Evolutionary conservation across 2,329 filamentous ascomycete species (phyloP), one percentile per base, ranked within the genome.

Genomic region (Bipolaris victoriae): DNA sequence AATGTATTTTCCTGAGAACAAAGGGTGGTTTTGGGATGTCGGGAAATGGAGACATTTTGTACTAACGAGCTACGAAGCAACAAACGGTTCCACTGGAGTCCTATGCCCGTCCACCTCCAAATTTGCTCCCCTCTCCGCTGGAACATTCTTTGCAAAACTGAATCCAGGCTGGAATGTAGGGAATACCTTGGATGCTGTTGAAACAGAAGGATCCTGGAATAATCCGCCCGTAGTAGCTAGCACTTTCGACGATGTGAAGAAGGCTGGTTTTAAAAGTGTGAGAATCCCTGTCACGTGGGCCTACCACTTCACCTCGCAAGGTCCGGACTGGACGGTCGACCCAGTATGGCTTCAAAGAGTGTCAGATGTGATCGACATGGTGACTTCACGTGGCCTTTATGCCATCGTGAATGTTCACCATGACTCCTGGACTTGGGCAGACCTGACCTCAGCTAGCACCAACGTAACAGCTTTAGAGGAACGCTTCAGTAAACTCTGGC

Each of bases 111-210:
- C 65, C 2, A 70, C 71, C 1, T 77, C 77, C 1, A 76, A 73
- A 5, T 84, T 84, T 66, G 70, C 69, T 2, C 67, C 76, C 3
- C 77, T 84, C 45, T 77, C 81, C 0, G 83, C 82, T 0, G 69
- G 75, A 0, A 71, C 79, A 2, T 85, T 76, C 49, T 74, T 86
- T 46, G 75, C 77, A 5, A 78, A 76, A 7, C 75, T 86, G 39
- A 82, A 82, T 47, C 76, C 84, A 0, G 84, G 85, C 7, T 87
- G 85, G 85, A 87, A 87, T 61, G 63, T 86, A 7, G 85, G 85
- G 9, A 87, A 87, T 54, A 86, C 84, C 0, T 78, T 87, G 29
- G 86, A 87, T 65, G 83, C 84, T 1, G 72, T 80, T 7, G 80
- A 84, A 5, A 76, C 80, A 47, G 85, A 88, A 67, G 84, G 83